Base-by-base conservation (phyloP, 2,329 filamentous ascomycete species). In the Claviceps humidiphila region DNA sequence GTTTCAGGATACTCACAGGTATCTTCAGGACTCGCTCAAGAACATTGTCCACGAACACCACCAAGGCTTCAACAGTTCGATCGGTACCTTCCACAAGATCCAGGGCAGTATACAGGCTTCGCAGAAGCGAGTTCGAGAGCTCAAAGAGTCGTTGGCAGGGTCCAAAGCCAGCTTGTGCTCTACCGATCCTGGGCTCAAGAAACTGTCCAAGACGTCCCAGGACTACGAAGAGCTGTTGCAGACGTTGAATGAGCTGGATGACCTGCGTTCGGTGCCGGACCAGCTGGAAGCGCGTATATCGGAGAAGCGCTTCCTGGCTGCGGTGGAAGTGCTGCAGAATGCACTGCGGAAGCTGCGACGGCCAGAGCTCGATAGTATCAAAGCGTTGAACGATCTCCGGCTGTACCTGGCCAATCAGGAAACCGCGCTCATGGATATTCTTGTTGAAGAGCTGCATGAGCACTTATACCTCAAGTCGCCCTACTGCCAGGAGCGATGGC, bases 81-180 rank as follows among this genome's bases (percentile, higher is more conserved):
- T 98, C 57, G 93, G 91, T 67, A 97, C 91, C 20, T 98, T 97
- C 64, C 94, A 98, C 74, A 96, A 95, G 69, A 98, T 98, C 56
- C 93, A 98, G 67, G 82, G 84, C 50, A 95, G 89, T 68, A 93
- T 98, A 58, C 87, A 91, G 61, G 76, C 81, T 49, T 95, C 89
- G 16, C 93, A 98, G 68, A 83, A 83, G 61, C 82, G 89, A 55
- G 88, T 98, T 51, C 82, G 91, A 54, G 74, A 76, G 13, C 74
- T 98, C 56, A 93, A 91, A 66, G 82, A 89, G 53, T 89, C 88
- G n/a, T 74, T 98, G 53, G 78, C 83, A 14, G 78, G 82, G 51
- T 85, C 91, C 45, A 95, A 94, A 68, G 75, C 78, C 4, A 90
- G 85, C 59, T 78, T 98, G 47, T 85, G 89, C 55, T 82, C 83